Percentiles rank a stretch among this genome's conserved stretches.
Evolutionary conservation across 805 yeast species (phyloP).

Genomic region (Starmerella floris): DNA sequence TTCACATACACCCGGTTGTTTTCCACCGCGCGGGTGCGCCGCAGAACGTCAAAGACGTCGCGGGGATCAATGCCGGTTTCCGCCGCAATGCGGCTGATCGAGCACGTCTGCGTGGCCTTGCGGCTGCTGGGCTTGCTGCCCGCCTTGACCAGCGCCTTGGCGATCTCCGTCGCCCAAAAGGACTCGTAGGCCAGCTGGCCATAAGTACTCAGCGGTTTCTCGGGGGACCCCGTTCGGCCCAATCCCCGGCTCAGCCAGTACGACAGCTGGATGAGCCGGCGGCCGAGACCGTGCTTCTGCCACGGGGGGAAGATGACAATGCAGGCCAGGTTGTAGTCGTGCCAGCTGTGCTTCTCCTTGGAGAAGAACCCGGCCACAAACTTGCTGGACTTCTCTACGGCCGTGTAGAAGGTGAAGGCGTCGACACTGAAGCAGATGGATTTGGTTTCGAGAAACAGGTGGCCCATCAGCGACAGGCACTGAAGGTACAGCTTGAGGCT

Average conservation of each 20-base stretch:
- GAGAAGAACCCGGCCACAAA: conserved; percentile 84
- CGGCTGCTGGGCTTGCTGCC: not conserved
- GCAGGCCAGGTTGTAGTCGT: conserved; percentile 78
- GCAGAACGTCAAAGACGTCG: conserved; percentile 27
- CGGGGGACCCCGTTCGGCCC: conserved; percentile 70
- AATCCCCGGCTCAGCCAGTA: conserved; percentile 59
- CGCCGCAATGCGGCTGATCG: conserved; percentile 21
- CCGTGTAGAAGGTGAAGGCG: conserved; percentile 63
- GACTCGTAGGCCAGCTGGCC: conserved; percentile 60
- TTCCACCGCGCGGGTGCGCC: conserved; percentile 22
- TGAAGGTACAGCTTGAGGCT: conserved; percentile 50
- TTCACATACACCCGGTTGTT: not conserved
- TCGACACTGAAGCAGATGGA: conserved; percentile 73
- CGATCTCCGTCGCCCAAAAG: conserved; percentile 57
- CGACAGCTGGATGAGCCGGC: conserved; percentile 68
- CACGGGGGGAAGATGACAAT: conserved; percentile 85
- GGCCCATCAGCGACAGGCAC: conserved; percentile 69
- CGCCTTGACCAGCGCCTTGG: conserved; percentile 15
- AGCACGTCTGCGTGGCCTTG: not conserved
- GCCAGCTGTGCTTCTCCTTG: conserved; percentile 60
- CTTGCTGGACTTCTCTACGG: conserved; percentile 22
- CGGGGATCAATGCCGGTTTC: conserved; percentile 27
- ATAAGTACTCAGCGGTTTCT: conserved; percentile 71
- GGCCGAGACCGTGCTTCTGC: conserved; percentile 66
- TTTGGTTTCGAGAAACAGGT: conserved; percentile 78